Percentiles rank a stretch among this genome's conserved stretches.
These are phyloP conservation scores for Hibiscus syriacus DNA, from an alignment of 345 rosid species.

Conservation along the genomic window DNA sequence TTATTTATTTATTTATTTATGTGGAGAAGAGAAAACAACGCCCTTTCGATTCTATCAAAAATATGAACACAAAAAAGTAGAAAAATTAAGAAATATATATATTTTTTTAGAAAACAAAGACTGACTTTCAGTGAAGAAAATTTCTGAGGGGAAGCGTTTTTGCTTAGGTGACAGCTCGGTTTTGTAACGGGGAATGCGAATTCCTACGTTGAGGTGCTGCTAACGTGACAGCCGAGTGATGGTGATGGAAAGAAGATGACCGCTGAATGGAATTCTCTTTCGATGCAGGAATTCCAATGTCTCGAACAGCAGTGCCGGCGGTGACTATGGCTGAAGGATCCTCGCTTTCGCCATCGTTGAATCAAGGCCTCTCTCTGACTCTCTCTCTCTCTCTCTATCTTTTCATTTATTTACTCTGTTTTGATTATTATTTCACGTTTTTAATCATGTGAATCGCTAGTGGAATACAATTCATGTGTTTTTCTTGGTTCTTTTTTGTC, in stretches of 20 bases:
- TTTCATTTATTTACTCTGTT: slow-evolving; percentile 3
- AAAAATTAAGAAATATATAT: background rate
- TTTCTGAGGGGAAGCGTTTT: background rate
- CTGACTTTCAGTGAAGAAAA: slow-evolving; percentile 4
- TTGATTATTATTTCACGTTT: background rate
- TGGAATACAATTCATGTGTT: background rate
- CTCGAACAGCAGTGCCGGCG: slow-evolving; percentile 21
- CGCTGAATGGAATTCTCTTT: slow-evolving; percentile 64
- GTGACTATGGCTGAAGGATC: slow-evolving; percentile 30
- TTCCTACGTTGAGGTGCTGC: slow-evolving; percentile 16
- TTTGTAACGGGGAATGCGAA: slow-evolving; percentile 7
- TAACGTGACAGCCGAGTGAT: slow-evolving; percentile 21
- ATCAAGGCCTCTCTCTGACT: slow-evolving; percentile 37
- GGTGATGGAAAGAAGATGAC: slow-evolving; percentile 35
- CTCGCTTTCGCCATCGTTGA: slow-evolving; percentile 59
- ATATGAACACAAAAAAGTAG: background rate
- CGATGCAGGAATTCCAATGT: slow-evolving; percentile 70
- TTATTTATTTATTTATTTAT: slow-evolving; percentile 1
- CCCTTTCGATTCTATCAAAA: slow-evolving; percentile 22
- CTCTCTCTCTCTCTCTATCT: slow-evolving; percentile 6
- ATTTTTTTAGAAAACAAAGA: background rate
- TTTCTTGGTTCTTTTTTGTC: background rate
- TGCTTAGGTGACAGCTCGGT: slow-evolving; percentile 11
- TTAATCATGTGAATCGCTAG: background rate
- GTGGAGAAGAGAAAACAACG: slow-evolving; percentile 64